Percentiles rank a stretch among this genome's conserved stretches.
These are phyloP conservation scores for Annulohypoxylon moriforme DNA, from an alignment of 495 filamentous ascomycete species.

Conservation along the genomic window DNA sequence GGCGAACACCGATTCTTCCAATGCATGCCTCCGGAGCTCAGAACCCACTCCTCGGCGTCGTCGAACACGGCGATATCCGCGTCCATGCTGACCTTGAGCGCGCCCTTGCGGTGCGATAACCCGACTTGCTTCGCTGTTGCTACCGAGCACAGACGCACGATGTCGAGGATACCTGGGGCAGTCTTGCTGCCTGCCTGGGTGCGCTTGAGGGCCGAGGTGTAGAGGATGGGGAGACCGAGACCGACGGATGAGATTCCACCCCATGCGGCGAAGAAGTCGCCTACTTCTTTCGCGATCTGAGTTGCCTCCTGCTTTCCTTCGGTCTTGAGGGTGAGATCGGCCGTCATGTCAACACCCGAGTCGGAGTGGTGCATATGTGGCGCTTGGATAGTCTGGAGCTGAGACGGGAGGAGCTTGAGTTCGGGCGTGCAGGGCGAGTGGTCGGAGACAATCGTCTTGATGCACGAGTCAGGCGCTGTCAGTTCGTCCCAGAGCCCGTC, in stretches of 20 bases:
- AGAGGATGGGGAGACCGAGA: constrained; percentile 88
- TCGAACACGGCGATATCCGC: constrained; percentile 95
- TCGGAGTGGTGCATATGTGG: constrained; percentile 57
- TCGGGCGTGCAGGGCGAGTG: constrained; percentile 96
- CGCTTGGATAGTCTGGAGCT: constrained; percentile 58
- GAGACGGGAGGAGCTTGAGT: constrained; percentile 84
- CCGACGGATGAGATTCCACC: constrained; percentile 96
- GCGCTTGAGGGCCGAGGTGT: constrained; percentile 77
- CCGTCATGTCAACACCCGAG: constrained; percentile 60
- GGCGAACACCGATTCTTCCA: constrained; percentile 96
- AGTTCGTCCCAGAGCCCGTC: constrained; percentile 90
- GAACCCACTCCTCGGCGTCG: constrained; percentile 78
- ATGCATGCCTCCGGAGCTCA: constrained; percentile 75
- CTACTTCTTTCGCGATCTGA: constrained; percentile 49
- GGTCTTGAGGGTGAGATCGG: constrained; percentile 22
- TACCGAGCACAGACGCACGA: constrained; percentile 83
- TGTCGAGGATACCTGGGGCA: constrained; percentile 70
- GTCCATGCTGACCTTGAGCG: constrained; percentile 84
- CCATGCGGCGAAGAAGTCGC: constrained; percentile 96
- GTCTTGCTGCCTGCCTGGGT: constrained; percentile 55
- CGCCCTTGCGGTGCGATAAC: constrained; percentile 83
- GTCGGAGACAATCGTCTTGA: constrained; percentile 95
- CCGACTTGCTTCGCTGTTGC: constrained; percentile 95
- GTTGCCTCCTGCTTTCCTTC: constrained; percentile 1
- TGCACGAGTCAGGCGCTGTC: constrained; percentile 75